phyloP scores from a whole-genome alignment of 768 basidiomycete genomes.

The Paxillus ammoniavirescens region DNA sequence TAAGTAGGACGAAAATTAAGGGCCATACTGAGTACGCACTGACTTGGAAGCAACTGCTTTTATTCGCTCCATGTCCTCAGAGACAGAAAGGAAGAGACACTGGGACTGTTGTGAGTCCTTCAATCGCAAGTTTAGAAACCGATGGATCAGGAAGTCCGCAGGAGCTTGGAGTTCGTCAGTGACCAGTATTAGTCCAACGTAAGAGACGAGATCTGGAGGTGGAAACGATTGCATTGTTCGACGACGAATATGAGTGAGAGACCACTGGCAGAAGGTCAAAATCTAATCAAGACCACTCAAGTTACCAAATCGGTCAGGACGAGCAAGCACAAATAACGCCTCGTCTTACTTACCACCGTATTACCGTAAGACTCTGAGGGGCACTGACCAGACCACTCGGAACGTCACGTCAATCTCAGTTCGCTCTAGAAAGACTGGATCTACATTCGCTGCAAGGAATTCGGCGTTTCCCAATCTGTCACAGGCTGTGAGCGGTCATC shows the following conservation, averaged over 20 bases:
- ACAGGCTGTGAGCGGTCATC: no score
- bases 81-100: constrained; percentile 56
- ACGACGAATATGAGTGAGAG: no score
- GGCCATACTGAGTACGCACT: constrained; percentile 39
- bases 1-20: constrained; percentile 9
- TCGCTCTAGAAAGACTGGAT: neutral
- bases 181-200: constrained; percentile 55
- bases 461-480: no score
- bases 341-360: neutral
- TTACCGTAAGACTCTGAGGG: no score
- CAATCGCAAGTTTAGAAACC: constrained; percentile 47
- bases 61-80: constrained; percentile 58
- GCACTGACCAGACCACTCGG: neutral
- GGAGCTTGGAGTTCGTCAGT: constrained; percentile 72
- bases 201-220: constrained; percentile 49
- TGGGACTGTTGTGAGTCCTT: constrained; percentile 40
- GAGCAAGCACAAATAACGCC: constrained; percentile 17
- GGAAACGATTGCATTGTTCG: constrained; percentile 44
- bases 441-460: neutral
- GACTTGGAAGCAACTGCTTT: constrained; percentile 60
- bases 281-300: no score
- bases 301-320: constrained; percentile 18
- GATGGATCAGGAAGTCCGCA: constrained; percentile 71
- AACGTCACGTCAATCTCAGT: neutral
- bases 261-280: no score